Percentiles rank a stretch among this genome's conserved stretches.
These are phyloP conservation scores for Acanthamoeba castellanii DNA, from an alignment of 208 protist genomes.

Conservation along the genomic window DNA sequence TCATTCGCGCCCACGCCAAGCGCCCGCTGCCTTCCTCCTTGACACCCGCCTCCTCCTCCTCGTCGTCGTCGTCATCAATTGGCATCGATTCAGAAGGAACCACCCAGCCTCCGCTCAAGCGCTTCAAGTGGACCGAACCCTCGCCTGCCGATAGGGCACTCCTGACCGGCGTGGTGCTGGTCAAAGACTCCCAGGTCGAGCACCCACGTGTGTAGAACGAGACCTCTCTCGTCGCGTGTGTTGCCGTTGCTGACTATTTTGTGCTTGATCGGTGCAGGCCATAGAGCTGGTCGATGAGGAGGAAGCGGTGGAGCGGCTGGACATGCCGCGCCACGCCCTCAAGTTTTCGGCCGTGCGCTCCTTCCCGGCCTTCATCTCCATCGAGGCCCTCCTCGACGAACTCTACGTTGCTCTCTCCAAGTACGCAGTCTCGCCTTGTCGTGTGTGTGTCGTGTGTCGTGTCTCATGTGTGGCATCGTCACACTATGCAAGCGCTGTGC, in stretches of 20 bases:
- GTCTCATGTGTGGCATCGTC: neutral
- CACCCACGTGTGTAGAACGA: neutral
- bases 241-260: neutral
- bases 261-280: neutral
- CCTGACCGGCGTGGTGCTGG: constrained; percentile 5
- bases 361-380: constrained; percentile 12
- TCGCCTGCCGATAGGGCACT: neutral
- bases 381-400: constrained; percentile 31
- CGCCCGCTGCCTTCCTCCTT: neutral
- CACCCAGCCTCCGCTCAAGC: neutral
- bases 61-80: neutral
- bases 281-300: neutral
- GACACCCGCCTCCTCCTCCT: neutral
- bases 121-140: constrained; percentile 14
- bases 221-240: neutral
- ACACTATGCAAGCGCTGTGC: neutral
- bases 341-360: constrained; percentile 8
- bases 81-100: neutral
- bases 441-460: neutral
- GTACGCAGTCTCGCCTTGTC: neutral
- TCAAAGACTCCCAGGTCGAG: constrained; percentile 4
- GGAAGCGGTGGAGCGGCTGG: neutral
- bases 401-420: constrained; percentile 14
- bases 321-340: neutral
- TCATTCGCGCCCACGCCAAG: constrained; percentile 8